phyloP scores from a whole-genome alignment of 1,284 basidiomycete species.

The Irpex sp. region DNA sequence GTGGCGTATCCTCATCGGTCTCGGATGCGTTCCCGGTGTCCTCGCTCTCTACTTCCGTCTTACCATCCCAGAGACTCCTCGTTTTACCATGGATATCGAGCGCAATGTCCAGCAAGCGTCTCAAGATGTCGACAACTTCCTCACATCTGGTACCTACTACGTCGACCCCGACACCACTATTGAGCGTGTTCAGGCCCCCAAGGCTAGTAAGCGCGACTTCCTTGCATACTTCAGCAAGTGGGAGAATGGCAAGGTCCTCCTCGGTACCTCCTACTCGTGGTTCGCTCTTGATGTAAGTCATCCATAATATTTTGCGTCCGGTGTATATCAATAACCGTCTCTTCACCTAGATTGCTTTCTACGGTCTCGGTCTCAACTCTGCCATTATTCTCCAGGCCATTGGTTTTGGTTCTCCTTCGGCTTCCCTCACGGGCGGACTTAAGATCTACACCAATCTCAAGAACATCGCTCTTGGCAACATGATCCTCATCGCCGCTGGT shows the following conservation, averaged over 20 bases:
- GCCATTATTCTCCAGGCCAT: constrained; percentile 59
- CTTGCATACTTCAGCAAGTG: constrained; percentile 54
- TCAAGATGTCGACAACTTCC: constrained; percentile 63
- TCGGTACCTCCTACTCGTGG: constrained; percentile 69
- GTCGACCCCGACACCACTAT: constrained; percentile 54
- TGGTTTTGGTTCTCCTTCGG: constrained; percentile 46
- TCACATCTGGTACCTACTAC: constrained; percentile 49
- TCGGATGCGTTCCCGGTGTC: constrained; percentile 65
- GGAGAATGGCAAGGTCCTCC: constrained; percentile 62
- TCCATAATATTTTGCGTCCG: constrained; percentile 13
- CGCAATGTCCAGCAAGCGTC: constrained; percentile 75
- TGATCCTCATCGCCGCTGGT: constrained; percentile 70
- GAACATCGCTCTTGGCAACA: constrained; percentile 59
- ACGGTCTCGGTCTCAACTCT: constrained; percentile 82
- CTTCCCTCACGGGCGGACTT: constrained; percentile 28
- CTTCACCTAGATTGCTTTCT: constrained; percentile 70
- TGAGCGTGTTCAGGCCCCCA: constrained; percentile 61
- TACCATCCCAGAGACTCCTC: constrained; percentile 76
- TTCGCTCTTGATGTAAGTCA: constrained; percentile 68
- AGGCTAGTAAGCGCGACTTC: constrained; percentile 66
- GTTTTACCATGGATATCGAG: constrained; percentile 90
- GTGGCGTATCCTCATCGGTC: constrained; percentile 71
- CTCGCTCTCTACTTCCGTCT: constrained; percentile 76
- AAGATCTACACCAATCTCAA: constrained; percentile 47
- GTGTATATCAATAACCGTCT: background rate